phyloP scores from a whole-genome alignment of 768 basidiomycete species.

The Wakefieldia striispora region DNA sequence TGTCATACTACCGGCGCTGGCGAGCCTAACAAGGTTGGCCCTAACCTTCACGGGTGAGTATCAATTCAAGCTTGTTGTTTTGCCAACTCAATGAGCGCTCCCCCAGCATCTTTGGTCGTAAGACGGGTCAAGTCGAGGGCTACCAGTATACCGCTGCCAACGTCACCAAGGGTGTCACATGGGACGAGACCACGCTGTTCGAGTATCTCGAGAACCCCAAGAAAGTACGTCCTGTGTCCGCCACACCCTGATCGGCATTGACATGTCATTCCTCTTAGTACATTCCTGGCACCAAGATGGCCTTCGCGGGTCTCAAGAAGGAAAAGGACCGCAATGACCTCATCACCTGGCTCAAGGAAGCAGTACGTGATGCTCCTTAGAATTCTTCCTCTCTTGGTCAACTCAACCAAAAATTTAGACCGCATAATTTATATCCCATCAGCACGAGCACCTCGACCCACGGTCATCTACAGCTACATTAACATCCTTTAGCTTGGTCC shows the following conservation, averaged over 20 bases:
- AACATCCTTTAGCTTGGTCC: constrained; percentile 19
- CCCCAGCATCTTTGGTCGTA: constrained; percentile 75
- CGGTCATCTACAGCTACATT: constrained; percentile 23
- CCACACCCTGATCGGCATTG: not conserved
- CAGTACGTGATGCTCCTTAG: constrained; percentile 43
- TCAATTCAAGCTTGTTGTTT: too few species aligned
- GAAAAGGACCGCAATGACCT: constrained; percentile 96
- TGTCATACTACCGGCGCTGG: constrained; percentile 86
- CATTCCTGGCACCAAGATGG: constrained; percentile 98
- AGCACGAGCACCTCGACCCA: constrained; percentile 9
- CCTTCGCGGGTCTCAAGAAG: constrained; percentile 98
- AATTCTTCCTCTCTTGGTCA: not conserved
- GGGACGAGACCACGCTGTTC: constrained; percentile 88
- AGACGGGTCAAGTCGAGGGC: constrained; percentile 81
- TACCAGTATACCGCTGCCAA: constrained; percentile 95
- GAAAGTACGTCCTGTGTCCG: constrained; percentile 55
- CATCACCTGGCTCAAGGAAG: constrained; percentile 76
- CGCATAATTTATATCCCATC: constrained; percentile 21
- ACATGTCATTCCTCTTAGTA: constrained; percentile 47
- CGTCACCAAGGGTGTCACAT: constrained; percentile 88
- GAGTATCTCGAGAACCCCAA: constrained; percentile 97
- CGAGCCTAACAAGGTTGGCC: constrained; percentile 87
- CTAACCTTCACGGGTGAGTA: constrained; percentile 88
- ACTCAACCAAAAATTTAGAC: constrained; percentile 16
- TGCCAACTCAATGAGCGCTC: too few species aligned